Base-by-base conservation (phyloP, 1,284 basidiomycete genomes). In the Taiwanofungus camphoratus region DNA sequence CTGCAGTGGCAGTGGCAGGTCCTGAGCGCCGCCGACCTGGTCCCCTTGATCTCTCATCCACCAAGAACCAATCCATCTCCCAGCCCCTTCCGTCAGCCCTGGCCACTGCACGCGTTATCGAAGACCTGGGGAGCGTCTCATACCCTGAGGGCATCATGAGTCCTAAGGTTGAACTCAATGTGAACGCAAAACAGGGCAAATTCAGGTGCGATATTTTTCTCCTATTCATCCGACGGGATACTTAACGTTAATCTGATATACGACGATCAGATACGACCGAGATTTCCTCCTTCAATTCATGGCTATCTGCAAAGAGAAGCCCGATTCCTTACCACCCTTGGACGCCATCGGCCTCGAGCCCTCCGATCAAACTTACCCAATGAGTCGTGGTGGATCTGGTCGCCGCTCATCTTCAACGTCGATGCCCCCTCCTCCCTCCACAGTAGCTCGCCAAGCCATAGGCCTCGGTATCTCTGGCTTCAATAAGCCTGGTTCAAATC, bases 251-350 rank as follows among this genome's bases (percentile, higher is more conserved):
- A 39, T 19, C 5, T 23, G 19, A 22, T 36, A 15, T n/a, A 6
- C n/a, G 1, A 45, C 29, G 23, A 5, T 7, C 34, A 89, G 94
- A 56, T 99, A 99, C 65, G 93, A 98, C 66, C 92, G 95, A 38
- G 92, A 95, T 34, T 99, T 99, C 80, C 75, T 99, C 23, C 68
- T 99, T 51, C 96, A 99, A 62, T 99, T 99, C 71, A 96, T 97
- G 92, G 71, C 72, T 30, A 71, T 96, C 44, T 99, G 93, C 74
- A 90, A 85, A 65, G 94, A 97, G 66, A 95, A 93, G 67, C 95
- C 96, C 1, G 88, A 87, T 45, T 77, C 79, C 44, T 80, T 98
- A 20, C 92, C 94, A 26, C 80, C 90, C 49, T 77, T 98, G 37
- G 92, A 95, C 55, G 85, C 87, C 22, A 87, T 99, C 56, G 95